A percentile compares a stretch with the other conserved stretches of the same genome.
These are phyloP conservation scores for Xerophyta viscosa DNA, from an alignment of 106 monocot species.

Conservation along the genomic window DNA sequence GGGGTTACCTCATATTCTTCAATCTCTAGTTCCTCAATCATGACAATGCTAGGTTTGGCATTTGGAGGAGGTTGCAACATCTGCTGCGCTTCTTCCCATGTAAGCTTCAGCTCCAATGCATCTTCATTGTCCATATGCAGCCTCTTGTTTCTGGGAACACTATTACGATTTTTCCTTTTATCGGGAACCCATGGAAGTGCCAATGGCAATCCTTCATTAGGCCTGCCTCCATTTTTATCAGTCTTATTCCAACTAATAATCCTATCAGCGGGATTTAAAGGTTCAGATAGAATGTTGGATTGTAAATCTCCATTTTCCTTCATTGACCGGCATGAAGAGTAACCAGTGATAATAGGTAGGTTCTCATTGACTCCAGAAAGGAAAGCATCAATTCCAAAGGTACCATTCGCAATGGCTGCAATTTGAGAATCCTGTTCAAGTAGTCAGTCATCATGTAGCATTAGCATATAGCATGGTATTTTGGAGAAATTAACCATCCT, in stretches of 20 bases:
- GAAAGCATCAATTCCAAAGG: conserved; percentile 47
- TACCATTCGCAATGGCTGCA: conserved; percentile 83
- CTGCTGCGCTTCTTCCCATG: conserved; percentile 96
- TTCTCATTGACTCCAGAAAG: conserved; percentile 55
- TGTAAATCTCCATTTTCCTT: conserved; percentile 41
- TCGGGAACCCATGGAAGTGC: conserved; percentile 34
- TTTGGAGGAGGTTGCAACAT: conserved; percentile 71
- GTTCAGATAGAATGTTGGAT: conserved; percentile 34
- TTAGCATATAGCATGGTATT: too few relatives aligned
- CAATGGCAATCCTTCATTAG: conserved; percentile 40
- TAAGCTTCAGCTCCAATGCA: conserved; percentile 79
- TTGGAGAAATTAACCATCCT: too few relatives aligned
- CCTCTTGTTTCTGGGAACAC: conserved; percentile 72
- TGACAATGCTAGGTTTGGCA: conserved; percentile 73
- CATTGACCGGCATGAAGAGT: conserved; percentile 53
- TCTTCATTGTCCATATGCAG: conserved; percentile 78
- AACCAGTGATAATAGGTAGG: conserved; percentile 66
- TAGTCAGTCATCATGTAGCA: too few relatives aligned
- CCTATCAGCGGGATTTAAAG: conserved; percentile 37
- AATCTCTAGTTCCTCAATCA: conserved; percentile 88
- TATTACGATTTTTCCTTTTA: conserved; percentile 69
- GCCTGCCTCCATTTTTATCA: conserved; percentile 35
- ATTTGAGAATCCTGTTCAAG: conserved; percentile 79
- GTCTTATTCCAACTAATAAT: conserved; percentile 44
- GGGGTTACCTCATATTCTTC: conserved; percentile 95